These are phyloP conservation scores for Citrus sp. DNA, from an alignment of 345 rosid genomes.

Conservation along the genomic window DNA sequence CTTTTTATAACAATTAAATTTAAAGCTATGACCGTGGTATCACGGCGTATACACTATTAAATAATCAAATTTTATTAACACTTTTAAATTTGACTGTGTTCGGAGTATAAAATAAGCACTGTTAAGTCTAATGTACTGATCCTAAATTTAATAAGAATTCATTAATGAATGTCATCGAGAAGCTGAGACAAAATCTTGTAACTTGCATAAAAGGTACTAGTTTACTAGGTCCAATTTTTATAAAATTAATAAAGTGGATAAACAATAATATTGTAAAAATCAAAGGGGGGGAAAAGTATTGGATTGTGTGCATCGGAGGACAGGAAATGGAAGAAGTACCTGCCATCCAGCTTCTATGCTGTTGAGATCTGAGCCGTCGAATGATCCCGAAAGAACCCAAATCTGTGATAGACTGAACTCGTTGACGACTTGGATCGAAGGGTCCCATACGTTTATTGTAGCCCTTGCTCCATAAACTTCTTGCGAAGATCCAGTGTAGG, in stretches of 20 bases:
- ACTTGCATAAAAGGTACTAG: not conserved
- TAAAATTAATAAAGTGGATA: not conserved
- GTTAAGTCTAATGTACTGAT: too few species aligned
- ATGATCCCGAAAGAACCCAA: slow-evolving; percentile 94
- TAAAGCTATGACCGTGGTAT: too few species aligned
- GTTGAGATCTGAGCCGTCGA: slow-evolving; percentile 95
- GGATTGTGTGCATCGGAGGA: slow-evolving; percentile 18
- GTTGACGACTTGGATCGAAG: slow-evolving; percentile 69
- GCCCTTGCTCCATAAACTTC: slow-evolving; percentile 85
- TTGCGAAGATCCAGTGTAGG: slow-evolving; percentile 66
- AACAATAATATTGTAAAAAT: not conserved
- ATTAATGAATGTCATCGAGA: not conserved
- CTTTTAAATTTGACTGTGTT: too few species aligned
- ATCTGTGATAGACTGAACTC: slow-evolving; percentile 98
- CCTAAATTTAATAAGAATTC: too few species aligned
- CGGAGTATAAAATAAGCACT: too few species aligned
- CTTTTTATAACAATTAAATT: too few species aligned
- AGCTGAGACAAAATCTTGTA: not conserved
- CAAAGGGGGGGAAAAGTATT: not conserved
- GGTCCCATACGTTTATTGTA: slow-evolving; percentile 97
- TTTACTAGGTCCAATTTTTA: not conserved
- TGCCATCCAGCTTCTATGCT: slow-evolving; percentile 99
- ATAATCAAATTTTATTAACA: too few species aligned
- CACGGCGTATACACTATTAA: too few species aligned
- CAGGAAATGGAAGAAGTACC: slow-evolving; percentile 54